Conservation (phyloP, 805 yeast genomes). For the Metschnikowia henanensis region DNA sequence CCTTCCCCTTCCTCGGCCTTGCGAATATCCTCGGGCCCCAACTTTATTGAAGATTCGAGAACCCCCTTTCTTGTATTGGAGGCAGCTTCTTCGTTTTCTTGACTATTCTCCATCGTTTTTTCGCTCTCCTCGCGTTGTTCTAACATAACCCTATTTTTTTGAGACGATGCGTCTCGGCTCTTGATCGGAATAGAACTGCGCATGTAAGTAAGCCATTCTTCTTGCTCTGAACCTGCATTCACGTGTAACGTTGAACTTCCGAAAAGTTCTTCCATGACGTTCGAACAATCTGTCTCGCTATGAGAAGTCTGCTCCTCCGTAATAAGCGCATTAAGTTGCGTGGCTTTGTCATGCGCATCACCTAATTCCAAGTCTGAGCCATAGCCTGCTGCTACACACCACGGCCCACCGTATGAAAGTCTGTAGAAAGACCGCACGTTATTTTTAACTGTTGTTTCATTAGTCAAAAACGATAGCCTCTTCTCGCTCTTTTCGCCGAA, state of each 20-base stretch:
- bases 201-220: constrained; percentile 23
- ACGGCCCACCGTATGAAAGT: constrained; percentile 15
- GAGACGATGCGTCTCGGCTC: constrained; percentile 27
- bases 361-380: background rate
- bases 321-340: constrained; percentile 1
- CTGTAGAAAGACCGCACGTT: constrained; percentile 20
- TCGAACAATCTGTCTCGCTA: background rate
- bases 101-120: background rate
- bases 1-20: background rate
- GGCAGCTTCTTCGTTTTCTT: constrained; percentile 21
- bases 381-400: constrained; percentile 3
- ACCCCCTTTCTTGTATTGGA: constrained; percentile 12
- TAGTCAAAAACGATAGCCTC: constrained; percentile 21
- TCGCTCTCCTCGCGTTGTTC: constrained; percentile 15
- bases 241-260: constrained; percentile 6
- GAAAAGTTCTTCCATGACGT: constrained; percentile 13
- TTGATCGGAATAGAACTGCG: constrained; percentile 29
- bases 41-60: constrained; percentile 10
- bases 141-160: constrained; percentile 13
- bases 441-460: constrained; percentile 21
- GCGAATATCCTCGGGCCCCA: background rate
- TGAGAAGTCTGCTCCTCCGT: background rate
- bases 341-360: constrained; percentile 1
- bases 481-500: constrained; percentile 3
- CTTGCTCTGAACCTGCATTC: constrained; percentile 10